phyloP scores from a whole-genome alignment of 768 basidiomycete species.

The Podaxis sp. region DNA sequence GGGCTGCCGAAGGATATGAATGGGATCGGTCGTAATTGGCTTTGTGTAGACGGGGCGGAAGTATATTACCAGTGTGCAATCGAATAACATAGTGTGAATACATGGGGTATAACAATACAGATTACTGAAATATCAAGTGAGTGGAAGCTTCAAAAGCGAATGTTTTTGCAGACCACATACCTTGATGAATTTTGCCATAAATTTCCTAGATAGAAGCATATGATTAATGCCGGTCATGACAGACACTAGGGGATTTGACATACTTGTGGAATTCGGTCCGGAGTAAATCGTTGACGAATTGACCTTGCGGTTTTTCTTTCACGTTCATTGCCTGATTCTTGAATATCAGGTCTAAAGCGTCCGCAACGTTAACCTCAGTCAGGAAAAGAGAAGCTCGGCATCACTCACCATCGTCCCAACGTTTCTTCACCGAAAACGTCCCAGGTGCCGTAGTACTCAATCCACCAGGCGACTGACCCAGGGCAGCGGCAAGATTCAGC shows the following conservation, averaged over 20 bases:
- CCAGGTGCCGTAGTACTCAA: conserved; percentile 74
- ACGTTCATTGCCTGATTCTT: conserved; percentile 91
- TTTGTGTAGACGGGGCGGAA: not conserved
- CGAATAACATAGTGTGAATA: not conserved
- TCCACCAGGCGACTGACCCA: conserved; percentile 72
- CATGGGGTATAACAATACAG: not conserved
- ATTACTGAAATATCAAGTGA: conserved; percentile 3
- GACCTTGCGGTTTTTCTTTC: conserved; percentile 62
- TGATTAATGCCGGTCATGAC: conserved; percentile 1
- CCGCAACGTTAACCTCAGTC: conserved; percentile 6
- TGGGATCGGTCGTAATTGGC: conserved; percentile 49
- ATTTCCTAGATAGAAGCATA: conserved; percentile 58
- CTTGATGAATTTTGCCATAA: conserved; percentile 92
- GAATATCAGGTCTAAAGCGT: conserved; percentile 83
- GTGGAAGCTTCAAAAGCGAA: not conserved
- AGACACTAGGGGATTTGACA: conserved; percentile 27
- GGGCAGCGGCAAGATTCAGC: conserved; percentile 86
- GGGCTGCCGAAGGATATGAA: conserved; percentile 76
- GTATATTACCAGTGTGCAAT: conserved; percentile 16
- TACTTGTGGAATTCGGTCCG: conserved; percentile 94
- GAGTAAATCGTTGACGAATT: conserved; percentile 94
- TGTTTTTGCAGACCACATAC: conserved; percentile 30
- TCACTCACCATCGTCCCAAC: conserved; percentile 90
- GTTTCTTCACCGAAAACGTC: conserved; percentile 86
- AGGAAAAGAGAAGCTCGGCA: conserved; percentile 6